Base-by-base conservation (phyloP, 306 rosid genomes). In the Ochetophila trinervis region DNA sequence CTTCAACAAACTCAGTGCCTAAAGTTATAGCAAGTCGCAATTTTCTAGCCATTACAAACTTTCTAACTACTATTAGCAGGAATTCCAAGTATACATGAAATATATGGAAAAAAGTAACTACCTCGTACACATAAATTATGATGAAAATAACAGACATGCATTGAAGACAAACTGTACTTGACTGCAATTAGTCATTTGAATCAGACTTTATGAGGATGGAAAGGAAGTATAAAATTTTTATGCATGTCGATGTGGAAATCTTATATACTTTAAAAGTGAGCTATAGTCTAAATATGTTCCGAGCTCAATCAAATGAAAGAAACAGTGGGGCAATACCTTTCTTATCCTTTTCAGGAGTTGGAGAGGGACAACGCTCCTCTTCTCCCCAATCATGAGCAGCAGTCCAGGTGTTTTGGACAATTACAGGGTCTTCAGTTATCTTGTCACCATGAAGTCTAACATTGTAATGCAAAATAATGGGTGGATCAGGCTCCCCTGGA, bases 401-500 rank as follows among this genome's bases (percentile, higher is more conserved):
- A 30, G 97, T 88, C 99, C 99, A 94, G 60, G 97, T 78, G 87
- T 94, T 94, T 69, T 90, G 99, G 72, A 94, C 99, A 62, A 94
- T 88, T 73, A 90, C 92, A 67, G 99, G 95, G 69, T 90, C 97
- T 79, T 94, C 97, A 1, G 97, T 94, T 76, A 90, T 37, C 84
- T 94, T 83, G 82, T 94, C 99, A 18, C 99, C 99, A 63, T 83
- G 88, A 79, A 94, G 97, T 76, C 97, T 84, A 57, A 88, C 97
- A 86, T 94, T 90, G 77, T 94, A 94, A 85, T 94, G 99, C 87
- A 90, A 79, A 69, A 94, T 76, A 63, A 86, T 69, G 42, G 99
- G 97, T 60, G 99, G 92, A 22, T 94, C 88, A 10, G 97, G 97
- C 81, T 94, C 99, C 82, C 99, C 97, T 13, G 99, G 99, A 74